Evolutionary conservation across 805 yeast genomes (phyloP), one percentile per base, ranked within the genome.

Genomic region (Yarrowia bubula): DNA sequence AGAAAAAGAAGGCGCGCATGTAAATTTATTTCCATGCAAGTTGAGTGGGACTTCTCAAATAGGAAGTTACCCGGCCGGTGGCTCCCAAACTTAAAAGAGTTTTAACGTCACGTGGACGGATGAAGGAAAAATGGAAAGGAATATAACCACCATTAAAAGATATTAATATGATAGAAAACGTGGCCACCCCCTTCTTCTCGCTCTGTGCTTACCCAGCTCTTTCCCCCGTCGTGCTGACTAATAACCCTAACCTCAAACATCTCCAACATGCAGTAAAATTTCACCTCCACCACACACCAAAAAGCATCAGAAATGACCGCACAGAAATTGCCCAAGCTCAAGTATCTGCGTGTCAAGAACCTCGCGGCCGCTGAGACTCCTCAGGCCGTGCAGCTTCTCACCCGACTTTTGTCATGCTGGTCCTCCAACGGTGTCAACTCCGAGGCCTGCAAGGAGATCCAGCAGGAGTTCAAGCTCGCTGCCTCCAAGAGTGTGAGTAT

Each of bases 401-500:
- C 95, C 1, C 87, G 90, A 55, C 81, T 92, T 75, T 79, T 92
- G 70, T 90, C 89, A 80, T 92, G 98, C 78, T 92, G 98, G 98
- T 96, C 97, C 2, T 89, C 97, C 28, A 89, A 90, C 77, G 93
- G 96, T 57, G 96, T 91, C 75, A 92, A 95, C 67, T 79, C 87
- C 22, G 78, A 81, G 10, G 81, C 78, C 53, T 92, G 98, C 77
- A 79, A 81, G 28, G 79, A 78, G 8, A 76, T 90, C 53, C 96
- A 88, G 72, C 74, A 76, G 39, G 90, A 89, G 67, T 82, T 92
- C 74, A 90, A 90, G 72, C 76, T 76, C 13, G 92, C 97, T 74
- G 89, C 90, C 88, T 76, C 79, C 58, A 78, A 73, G 15, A 73
- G 73, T 69, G 76, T 73, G 70, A 63, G 76, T 72, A 55, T 51